A percentile compares a stretch with the other conserved stretches of the same genome.
phyloP scores from a whole-genome alignment of 208 protist species.

The Crithidia brevicula region DNA sequence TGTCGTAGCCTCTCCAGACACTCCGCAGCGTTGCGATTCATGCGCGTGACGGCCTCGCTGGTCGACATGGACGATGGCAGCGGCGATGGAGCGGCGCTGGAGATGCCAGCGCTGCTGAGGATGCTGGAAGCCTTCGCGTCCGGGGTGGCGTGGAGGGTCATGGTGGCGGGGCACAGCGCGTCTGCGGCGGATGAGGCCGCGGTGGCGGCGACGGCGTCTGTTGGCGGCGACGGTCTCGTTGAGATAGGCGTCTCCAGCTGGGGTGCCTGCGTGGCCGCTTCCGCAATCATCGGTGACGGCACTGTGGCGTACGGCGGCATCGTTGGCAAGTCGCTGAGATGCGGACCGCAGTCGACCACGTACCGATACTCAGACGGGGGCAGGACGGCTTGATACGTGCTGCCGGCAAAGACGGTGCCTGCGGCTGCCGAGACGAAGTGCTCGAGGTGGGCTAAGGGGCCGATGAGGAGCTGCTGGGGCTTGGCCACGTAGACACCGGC shows the following conservation, averaged over 20 bases:
- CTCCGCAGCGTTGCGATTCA: conserved; percentile 17
- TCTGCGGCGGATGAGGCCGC: neutral
- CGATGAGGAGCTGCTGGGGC: conserved; percentile 26
- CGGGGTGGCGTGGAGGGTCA: neutral
- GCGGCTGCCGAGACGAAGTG: conserved; percentile 23
- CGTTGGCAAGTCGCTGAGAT: conserved; percentile 10
- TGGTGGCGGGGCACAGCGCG: neutral
- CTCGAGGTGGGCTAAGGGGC: conserved; percentile 29
- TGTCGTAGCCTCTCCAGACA: conserved; percentile 27
- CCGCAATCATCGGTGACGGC: neutral
- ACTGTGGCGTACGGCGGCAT: conserved; percentile 5
- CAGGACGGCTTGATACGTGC: neutral
- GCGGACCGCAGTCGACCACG: conserved; percentile 34
- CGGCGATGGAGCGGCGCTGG: neutral
- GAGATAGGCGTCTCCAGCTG: neutral
- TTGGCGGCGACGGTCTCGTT: neutral
- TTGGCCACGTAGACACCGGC: conserved; percentile 38
- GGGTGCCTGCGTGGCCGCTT: neutral
- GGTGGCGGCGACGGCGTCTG: neutral
- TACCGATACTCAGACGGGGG: conserved; percentile 21
- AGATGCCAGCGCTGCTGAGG: no score
- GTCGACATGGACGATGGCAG: neutral
- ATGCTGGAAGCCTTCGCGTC: neutral
- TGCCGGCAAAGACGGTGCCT: neutral
- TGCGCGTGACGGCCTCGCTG: neutral